Evolutionary conservation across 129 eudicot species (phyloP), one percentile per base, ranked within the genome.

Genomic region (Glebionis coronaria): DNA sequence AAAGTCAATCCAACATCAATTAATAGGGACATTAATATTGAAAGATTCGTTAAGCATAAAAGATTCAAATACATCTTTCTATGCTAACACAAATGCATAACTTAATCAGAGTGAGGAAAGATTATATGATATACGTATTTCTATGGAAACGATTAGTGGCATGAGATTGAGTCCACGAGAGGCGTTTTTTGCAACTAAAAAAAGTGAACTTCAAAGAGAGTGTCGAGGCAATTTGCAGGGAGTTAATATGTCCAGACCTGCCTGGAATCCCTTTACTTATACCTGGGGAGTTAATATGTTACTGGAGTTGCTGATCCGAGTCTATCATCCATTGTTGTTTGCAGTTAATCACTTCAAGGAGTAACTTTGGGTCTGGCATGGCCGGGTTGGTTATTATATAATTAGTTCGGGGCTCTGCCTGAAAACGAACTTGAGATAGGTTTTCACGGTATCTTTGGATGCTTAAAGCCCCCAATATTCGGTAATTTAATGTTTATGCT

Each of bases 211-310:
- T 81, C 3, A 29, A 61, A 66, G 76, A 86, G 7, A 59, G 90
- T 55, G 1, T 86, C 3, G 96, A 94, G 45, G 54, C 79, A 73
- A 14, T 89, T 20, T 79, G 88, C 63, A 94, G 94, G 16, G 96
- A 88, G 75, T 71, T 88, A 14, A 70, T 88, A 57, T 88, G 96
- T 58, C 96, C 96, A 23, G 85, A 85, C 44, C 96, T 89, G n/a
- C 96, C 91, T 1, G 96, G 96, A 25, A 85, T 88, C 40, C 96
- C 92, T 7, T 56, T 82, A 40, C 44, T 88, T 60, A 55, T 82
- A 9, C 87, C 91, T 0, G 89, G 96, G 21, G 96, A 23, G n/a
- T n/a, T n/a, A n/a, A n/a, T 29, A 59, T 53, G 63, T 88, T 56
- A 85, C 62, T 71, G 88, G 91, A 19, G 88, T 86, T 63, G 59